Evolutionary conservation across 768 basidiomycete species (phyloP), one percentile per base, ranked within the genome.

Genomic region (Boletellus emodensis): DNA sequence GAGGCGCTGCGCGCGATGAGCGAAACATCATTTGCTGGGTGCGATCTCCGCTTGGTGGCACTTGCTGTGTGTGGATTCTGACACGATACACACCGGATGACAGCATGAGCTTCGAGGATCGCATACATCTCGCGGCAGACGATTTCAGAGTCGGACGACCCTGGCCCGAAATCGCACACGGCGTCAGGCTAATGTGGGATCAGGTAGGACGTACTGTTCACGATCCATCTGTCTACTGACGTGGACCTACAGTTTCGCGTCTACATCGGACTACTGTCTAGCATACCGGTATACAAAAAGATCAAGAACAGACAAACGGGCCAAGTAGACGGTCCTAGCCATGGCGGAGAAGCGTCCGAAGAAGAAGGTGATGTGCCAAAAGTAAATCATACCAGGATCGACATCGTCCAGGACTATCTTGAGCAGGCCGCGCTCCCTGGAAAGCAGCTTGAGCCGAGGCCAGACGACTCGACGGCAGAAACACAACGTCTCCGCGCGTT

Each of bases 401-500:
- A 53, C 14, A 59, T 64, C n/a, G 44, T 61, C 24, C 67, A 67
- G 42, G 66, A 69, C n/a, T 44, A 48, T 12, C 47, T 69, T 38
- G 65, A 69, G 39, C 63, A 67, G 40, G 55, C 13, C 8, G 44
- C 66, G 0, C 61, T 57, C 11, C 68, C 65, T 2, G 66, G 66
- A 33, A 69, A 67, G 43, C 50, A 56, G 15, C 56, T 69, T 20
- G 61, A 63, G 41, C 68, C 61, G 1, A 44, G 28, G 40, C 43
- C 48, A 6, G 58, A 59, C 17, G 24, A 40, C 15, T 52, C 53
- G 6, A 53, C 49, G 5, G 20, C 44, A 17, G 57, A 60, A 40
- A 45, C 47, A 12, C 48, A 46, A 6, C 52, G 69, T 61, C 67
- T 82, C 50, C 60, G 71, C 3, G 59, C 67, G 2, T 91, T 91